These are phyloP conservation scores for Trametes cinnabarina DNA, from an alignment of 768 basidiomycete species.

Conservation along the genomic window DNA sequence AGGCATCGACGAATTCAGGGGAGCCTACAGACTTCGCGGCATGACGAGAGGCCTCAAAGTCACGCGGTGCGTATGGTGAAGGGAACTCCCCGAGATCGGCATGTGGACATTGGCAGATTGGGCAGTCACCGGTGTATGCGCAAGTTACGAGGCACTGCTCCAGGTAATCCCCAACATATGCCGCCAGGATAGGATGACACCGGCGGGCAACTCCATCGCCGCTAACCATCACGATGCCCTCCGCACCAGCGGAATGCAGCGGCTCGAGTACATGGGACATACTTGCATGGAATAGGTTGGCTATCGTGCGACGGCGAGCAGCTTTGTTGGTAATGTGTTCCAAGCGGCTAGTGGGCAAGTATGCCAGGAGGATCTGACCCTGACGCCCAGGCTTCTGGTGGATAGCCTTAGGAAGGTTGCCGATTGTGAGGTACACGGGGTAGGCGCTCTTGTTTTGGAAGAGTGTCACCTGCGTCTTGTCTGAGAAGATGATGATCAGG, in stretches of 20 bases:
- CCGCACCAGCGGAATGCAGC: slow-evolving; percentile 27
- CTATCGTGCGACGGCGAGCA: slow-evolving; percentile 24
- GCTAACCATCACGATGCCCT: slow-evolving; percentile 32
- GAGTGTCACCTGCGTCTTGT: too few relatives aligned
- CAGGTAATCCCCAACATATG: slow-evolving; percentile 24
- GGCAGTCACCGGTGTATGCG: slow-evolving; percentile 14
- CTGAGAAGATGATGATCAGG: too few relatives aligned
- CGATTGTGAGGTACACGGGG: too few relatives aligned
- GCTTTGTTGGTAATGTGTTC: slow-evolving; percentile 12
- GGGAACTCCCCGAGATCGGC: not conserved
- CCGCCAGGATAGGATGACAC: too few relatives aligned
- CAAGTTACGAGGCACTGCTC: slow-evolving; percentile 22
- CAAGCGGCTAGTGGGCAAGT: slow-evolving; percentile 18
- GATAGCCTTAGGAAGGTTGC: too few relatives aligned
- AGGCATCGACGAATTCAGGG: slow-evolving; percentile 27
- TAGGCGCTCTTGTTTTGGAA: too few relatives aligned
- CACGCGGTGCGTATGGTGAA: not conserved
- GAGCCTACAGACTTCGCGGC: not conserved
- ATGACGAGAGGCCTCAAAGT: not conserved
- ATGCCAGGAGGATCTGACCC: too few relatives aligned
- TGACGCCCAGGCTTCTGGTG: too few relatives aligned
- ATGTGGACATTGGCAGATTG: not conserved
- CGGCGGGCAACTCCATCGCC: slow-evolving; percentile 40
- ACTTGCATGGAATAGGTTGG: slow-evolving; percentile 40
- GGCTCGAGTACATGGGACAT: slow-evolving; percentile 31